Conservation (phyloP, 345 rosid genomes). For the Eucalyptus pauciflora region DNA sequence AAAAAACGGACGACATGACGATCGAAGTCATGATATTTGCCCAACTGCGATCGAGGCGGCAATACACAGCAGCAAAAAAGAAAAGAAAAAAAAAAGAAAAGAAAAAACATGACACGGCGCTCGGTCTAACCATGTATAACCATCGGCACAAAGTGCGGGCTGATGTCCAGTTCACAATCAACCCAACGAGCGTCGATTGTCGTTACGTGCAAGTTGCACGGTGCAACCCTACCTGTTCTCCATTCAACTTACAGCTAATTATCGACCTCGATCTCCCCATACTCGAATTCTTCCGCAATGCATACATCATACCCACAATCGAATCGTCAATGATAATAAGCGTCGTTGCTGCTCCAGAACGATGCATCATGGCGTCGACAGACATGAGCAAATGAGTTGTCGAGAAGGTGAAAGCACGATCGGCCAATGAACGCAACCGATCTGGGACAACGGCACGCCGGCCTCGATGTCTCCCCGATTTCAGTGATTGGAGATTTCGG, state of each 20-base stretch:
- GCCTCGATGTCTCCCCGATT: neutral
- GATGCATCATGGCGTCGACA: neutral
- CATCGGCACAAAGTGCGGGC: neutral
- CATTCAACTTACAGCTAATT: neutral
- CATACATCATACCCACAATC: neutral
- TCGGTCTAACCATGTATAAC: neutral
- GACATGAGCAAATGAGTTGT: neutral
- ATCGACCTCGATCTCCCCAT: neutral
- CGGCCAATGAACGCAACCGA: neutral
- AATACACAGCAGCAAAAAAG: neutral
- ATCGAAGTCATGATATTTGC: neutral
- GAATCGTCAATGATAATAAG: neutral
- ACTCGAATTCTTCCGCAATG: neutral
- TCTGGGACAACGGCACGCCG: neutral
- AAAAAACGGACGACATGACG: rapidly evolving
- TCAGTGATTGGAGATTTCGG: neutral
- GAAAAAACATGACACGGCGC: rapidly evolving
- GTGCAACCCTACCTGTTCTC: neutral
- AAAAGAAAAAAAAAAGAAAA: neutral
- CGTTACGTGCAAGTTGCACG: neutral
- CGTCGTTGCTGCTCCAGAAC: neutral
- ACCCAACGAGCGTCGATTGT: neutral
- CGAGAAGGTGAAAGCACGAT: neutral
- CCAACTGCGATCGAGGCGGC: rapidly evolving
- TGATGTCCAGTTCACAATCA: neutral